phyloP scores from a whole-genome alignment of 176 grass and related monocot species.

The Ensete ventricosum region DNA sequence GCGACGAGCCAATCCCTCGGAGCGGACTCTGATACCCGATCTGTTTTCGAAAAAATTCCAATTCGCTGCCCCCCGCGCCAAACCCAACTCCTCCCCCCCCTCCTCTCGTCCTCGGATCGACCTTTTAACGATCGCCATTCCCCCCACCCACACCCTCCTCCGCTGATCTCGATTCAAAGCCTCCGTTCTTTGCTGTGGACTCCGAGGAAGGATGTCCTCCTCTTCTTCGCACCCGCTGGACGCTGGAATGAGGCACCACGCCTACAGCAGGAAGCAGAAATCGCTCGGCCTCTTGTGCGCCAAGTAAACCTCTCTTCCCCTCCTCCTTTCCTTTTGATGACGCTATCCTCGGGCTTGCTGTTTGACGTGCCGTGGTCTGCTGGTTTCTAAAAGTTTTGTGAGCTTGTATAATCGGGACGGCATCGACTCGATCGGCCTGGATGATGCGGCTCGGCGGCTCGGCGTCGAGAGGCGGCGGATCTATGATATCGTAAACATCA shows the following conservation, averaged over 20 bases:
- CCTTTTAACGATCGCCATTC: not conserved
- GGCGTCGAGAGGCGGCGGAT: constrained; percentile 92
- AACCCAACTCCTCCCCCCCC: not conserved
- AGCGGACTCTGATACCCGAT: not conserved
- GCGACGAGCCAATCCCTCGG: not conserved
- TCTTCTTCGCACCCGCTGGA: not conserved
- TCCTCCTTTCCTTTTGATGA: not conserved
- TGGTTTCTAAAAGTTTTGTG: constrained; percentile 49
- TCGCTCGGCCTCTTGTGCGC: constrained; percentile 80
- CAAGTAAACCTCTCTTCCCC: constrained; percentile 36
- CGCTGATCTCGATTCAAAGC: no score
- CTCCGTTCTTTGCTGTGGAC: not conserved
- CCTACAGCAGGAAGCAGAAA: constrained; percentile 91
- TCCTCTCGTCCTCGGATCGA: not conserved
- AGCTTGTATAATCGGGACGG: constrained; percentile 61
- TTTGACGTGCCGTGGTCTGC: not conserved
- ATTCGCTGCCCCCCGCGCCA: not conserved
- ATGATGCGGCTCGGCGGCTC: constrained; percentile 62
- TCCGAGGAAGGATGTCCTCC: not conserved
- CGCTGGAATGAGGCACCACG: constrained; percentile 24
- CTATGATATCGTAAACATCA: constrained; percentile 97
- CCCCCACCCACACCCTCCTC: not conserved
- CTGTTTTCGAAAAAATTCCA: not conserved
- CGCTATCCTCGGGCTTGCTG: not conserved
- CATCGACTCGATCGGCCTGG: constrained; percentile 60